Evolutionary conservation across 495 filamentous ascomycete genomes (phyloP).

Genomic region (Niebla homalea): DNA sequence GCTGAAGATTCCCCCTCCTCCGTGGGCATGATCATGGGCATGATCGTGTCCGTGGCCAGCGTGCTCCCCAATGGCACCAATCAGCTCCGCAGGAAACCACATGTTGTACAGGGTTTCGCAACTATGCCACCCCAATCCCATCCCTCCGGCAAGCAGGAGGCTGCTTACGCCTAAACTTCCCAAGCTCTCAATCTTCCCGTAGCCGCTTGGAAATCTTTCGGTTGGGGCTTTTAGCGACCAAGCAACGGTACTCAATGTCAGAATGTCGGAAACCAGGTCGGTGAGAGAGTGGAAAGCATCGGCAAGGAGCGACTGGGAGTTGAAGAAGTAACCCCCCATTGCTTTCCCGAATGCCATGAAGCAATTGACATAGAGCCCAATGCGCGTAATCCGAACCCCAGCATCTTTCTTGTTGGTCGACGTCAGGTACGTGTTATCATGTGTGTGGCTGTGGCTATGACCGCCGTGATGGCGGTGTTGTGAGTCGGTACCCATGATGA

Average conservation of each 20-base stretch:
- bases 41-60: conserved; percentile 38
- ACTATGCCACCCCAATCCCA: conserved; percentile 80
- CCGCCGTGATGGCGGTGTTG: conserved; percentile 15
- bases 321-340: conserved; percentile 80
- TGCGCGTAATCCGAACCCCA: conserved; percentile 84
- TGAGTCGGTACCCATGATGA: conserved; percentile 9
- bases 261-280: conserved; percentile 85
- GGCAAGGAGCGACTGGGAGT: conserved; percentile 84
- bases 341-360: conserved; percentile 90
- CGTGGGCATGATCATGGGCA: conserved; percentile 39
- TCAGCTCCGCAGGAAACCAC: conserved; percentile 50
- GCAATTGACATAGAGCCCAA: conserved; percentile 84
- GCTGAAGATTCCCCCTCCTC: conserved; percentile 19
- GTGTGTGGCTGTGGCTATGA: conserved; percentile 54
- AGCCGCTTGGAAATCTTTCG: conserved; percentile 71
- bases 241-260: conserved; percentile 84
- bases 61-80: conserved; percentile 45
- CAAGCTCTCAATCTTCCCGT: conserved; percentile 94
- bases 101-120: conserved; percentile 62
- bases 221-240: conserved; percentile 79
- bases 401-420: conserved; percentile 84
- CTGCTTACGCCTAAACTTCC: conserved; percentile 86
- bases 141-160: conserved; percentile 71
- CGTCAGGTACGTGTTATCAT: conserved; percentile 80
- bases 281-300: conserved; percentile 92